These are phyloP conservation scores for Yarrowia sp. DNA, from an alignment of 805 yeast genomes.

Conservation along the genomic window DNA sequence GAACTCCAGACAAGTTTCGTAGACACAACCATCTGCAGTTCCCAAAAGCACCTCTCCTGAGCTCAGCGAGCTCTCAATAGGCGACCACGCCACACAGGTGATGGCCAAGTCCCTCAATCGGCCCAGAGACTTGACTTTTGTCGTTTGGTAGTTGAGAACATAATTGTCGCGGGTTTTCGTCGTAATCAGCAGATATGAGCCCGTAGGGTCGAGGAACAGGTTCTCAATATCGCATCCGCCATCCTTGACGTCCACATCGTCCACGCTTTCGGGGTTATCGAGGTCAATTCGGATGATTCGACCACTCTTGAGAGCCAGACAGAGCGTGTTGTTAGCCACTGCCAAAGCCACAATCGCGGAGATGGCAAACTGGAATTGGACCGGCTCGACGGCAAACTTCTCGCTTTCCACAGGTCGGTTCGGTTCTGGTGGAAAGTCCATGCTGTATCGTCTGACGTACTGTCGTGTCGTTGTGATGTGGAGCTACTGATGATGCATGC, in stretches of 20 bases:
- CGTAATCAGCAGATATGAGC: slow-evolving; percentile 52
- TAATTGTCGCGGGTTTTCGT: slow-evolving; percentile 49
- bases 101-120: slow-evolving; percentile 50
- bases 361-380: slow-evolving; percentile 53
- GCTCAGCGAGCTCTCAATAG: slow-evolving; percentile 39
- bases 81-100: slow-evolving; percentile 46
- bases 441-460: background rate
- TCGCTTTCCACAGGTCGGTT: slow-evolving; percentile 27
- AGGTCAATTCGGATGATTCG: slow-evolving; percentile 62
- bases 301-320: slow-evolving; percentile 53
- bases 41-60: slow-evolving; percentile 53
- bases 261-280: slow-evolving; percentile 61
- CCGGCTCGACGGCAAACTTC: slow-evolving; percentile 41
- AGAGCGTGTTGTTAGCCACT: slow-evolving; percentile 56
- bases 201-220: slow-evolving; percentile 51
- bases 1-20: slow-evolving; percentile 49
- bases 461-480: slow-evolving; percentile 29
- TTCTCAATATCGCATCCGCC: slow-evolving; percentile 33
- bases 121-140: slow-evolving; percentile 45
- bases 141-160: slow-evolving; percentile 47
- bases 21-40: slow-evolving; percentile 48
- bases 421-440: slow-evolving; percentile 28
- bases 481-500: background rate
- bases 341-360: slow-evolving; percentile 49
- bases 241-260: slow-evolving; percentile 39